Conservation (phyloP, 140 eudicot species). For the Anethum foeniculum region DNA sequence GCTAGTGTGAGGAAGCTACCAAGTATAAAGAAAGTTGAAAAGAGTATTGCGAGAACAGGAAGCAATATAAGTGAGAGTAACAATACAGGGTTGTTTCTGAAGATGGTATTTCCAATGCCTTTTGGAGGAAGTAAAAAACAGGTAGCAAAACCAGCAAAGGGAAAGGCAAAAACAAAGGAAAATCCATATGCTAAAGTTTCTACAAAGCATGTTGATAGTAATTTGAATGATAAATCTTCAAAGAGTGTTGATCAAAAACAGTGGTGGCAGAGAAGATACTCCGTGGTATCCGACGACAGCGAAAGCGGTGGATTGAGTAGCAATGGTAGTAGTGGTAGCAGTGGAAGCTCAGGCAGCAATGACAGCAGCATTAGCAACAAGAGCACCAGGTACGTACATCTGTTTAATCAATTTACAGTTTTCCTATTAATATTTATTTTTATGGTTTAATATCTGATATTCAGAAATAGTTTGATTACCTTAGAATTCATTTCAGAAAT, state of each 20-base stretch:
- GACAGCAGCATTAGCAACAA: slow-evolving; percentile 29
- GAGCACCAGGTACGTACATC: slow-evolving; percentile 47
- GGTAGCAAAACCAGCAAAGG: neutral
- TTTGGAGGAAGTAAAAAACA: slow-evolving; percentile 39
- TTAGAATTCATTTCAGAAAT: neutral
- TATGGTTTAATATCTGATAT: neutral
- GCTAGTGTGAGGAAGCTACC: slow-evolving; percentile 10
- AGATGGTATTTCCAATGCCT: slow-evolving; percentile 49
- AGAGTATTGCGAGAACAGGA: slow-evolving; percentile 26
- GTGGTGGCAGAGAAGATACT: slow-evolving; percentile 60
- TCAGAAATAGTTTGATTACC: neutral
- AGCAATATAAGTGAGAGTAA: slow-evolving; percentile 21
- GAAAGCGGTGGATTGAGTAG: slow-evolving; percentile 41
- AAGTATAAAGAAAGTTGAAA: slow-evolving; percentile 31
- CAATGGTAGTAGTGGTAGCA: slow-evolving; percentile 24
- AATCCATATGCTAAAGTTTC: slow-evolving; percentile 17
- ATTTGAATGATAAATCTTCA: slow-evolving; percentile 15
- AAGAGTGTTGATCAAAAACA: slow-evolving; percentile 37
- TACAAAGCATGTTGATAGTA: neutral
- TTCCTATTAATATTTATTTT: neutral
- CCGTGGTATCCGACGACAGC: slow-evolving; percentile 39
- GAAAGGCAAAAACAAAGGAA: slow-evolving; percentile 8
- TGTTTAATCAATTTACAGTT: neutral
- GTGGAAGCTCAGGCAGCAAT: slow-evolving; percentile 33
- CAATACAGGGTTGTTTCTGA: slow-evolving; percentile 37